Evolutionary conservation across 495 filamentous ascomycete genomes (phyloP).

Genomic region (Neurospora terricola): DNA sequence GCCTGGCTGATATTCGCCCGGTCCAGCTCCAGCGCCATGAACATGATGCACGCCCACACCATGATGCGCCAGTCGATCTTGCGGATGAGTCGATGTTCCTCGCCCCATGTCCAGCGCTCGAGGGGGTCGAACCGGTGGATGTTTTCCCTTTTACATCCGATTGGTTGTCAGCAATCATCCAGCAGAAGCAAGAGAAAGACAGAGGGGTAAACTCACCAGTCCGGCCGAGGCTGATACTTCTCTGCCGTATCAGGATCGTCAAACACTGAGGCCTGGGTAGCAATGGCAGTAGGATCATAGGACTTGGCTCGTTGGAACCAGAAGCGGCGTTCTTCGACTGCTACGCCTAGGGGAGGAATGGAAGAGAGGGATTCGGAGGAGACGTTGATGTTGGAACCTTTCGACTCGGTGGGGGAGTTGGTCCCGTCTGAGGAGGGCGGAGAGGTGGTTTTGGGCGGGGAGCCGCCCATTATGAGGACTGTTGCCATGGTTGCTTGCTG

Average conservation of each 20-base stretch:
- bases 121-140: constrained; percentile 32
- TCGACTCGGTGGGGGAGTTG: neutral
- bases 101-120: constrained; percentile 33
- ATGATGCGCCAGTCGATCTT: constrained; percentile 35
- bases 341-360: constrained; percentile 27
- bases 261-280: constrained; percentile 43
- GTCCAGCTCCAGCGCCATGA: constrained; percentile 76
- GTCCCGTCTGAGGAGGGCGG: neutral
- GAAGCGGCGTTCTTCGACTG: constrained; percentile 30
- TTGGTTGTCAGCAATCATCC: neutral
- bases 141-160: constrained; percentile 31
- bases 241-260: constrained; percentile 29
- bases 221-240: constrained; percentile 25
- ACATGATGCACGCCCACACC: constrained; percentile 64
- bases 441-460: neutral
- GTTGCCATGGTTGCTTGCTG: constrained; percentile 11
- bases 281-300: constrained; percentile 44
- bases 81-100: constrained; percentile 27
- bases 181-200: neutral
- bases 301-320: constrained; percentile 31
- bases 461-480: constrained; percentile 2
- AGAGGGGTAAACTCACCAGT: constrained; percentile 26
- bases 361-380: constrained; percentile 12
- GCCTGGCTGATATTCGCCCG: constrained; percentile 50
- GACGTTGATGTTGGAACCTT: constrained; percentile 3